These are phyloP conservation scores for Septoria linicola DNA, from an alignment of 2,329 filamentous ascomycete species.

Conservation along the genomic window DNA sequence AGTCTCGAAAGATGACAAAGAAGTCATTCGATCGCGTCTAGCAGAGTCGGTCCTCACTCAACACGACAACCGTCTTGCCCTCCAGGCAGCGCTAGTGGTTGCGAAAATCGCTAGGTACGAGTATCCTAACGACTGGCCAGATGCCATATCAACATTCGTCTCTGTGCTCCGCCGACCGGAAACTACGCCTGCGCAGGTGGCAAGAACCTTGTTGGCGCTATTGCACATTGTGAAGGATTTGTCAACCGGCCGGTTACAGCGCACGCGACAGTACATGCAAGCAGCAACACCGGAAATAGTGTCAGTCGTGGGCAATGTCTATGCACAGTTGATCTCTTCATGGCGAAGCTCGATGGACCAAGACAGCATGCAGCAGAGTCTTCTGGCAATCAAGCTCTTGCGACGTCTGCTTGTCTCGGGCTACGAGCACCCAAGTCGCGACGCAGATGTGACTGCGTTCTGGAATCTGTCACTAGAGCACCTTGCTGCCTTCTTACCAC, in stretches of 20 bases:
- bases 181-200: conserved; percentile 55
- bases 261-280: conserved; percentile 73
- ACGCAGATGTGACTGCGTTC: conserved; percentile 71
- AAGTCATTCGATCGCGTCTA: conserved; percentile 69
- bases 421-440: conserved; percentile 80
- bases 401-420: conserved; percentile 76
- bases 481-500: conserved; percentile 69
- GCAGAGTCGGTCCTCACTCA: conserved; percentile 77
- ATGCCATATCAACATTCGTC: conserved; percentile 56
- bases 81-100: conserved; percentile 84
- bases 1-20: conserved; percentile 69
- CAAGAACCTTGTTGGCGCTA: conserved; percentile 71
- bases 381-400: conserved; percentile 75
- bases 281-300: conserved; percentile 79
- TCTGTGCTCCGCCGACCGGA: conserved; percentile 56
- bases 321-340: conserved; percentile 65
- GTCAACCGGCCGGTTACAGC: conserved; percentile 72
- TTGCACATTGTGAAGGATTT: conserved; percentile 89
- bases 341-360: conserved; percentile 53
- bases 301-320: conserved; percentile 70
- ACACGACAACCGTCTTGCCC: conserved; percentile 68
- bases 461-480: conserved; percentile 78
- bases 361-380: conserved; percentile 70
- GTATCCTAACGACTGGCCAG: conserved; percentile 79
- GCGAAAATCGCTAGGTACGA: conserved; percentile 89